Base-by-base conservation (phyloP, 2,329 filamentous ascomycete species). In the Trichoderma sp. region DNA sequence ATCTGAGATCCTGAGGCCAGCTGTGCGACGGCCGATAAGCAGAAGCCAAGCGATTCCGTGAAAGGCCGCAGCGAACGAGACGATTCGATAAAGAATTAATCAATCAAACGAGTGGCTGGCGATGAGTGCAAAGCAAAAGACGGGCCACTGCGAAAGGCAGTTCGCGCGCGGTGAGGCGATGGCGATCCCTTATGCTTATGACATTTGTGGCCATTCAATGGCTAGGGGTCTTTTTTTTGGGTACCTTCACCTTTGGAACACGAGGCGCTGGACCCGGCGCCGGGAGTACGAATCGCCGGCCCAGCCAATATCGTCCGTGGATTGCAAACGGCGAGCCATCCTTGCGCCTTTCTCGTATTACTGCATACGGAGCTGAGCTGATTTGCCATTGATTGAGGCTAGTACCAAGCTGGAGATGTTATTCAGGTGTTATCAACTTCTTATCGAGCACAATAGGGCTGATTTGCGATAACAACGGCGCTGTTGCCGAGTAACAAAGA, bases 61-160 rank as follows among this genome's bases (percentile, higher is more conserved):
- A 36, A 7, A 21, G 12, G 32, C 21, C 53, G 34, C 66, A 34
- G 26, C 47, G 36, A 32, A 56, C 32, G 26, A 43, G 14, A 24
- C 26, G n/a, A 32, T 39, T 36, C 56, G 43, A 21, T 51, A 0
- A n/a, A 5, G 3, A 32, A 36, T 12, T 3, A 26, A 36, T 12
- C 14, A 26, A 60, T 64, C 26, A 72, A 78, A 72, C 61, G 71
- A 76, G 75, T 67, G 75, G 72, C 70, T 32, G 53, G 53, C 34
- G 51, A 21, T 63, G 65, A 26, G 11, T 30, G 8, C 30, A 60
- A 21, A 21, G 57, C 39, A 30, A 60, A 21, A 21, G 57, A 69
- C 65, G 67, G 69, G 56, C 43, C 58, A 24, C 53, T 58, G 70
- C 53, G 57, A 71, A 72, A 57, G 71, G 60, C 60, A 28, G 58